Evolutionary conservation across 495 filamentous ascomycete species (phyloP), one percentile per base, ranked within the genome.

Genomic region (Neurospora pannonica): DNA sequence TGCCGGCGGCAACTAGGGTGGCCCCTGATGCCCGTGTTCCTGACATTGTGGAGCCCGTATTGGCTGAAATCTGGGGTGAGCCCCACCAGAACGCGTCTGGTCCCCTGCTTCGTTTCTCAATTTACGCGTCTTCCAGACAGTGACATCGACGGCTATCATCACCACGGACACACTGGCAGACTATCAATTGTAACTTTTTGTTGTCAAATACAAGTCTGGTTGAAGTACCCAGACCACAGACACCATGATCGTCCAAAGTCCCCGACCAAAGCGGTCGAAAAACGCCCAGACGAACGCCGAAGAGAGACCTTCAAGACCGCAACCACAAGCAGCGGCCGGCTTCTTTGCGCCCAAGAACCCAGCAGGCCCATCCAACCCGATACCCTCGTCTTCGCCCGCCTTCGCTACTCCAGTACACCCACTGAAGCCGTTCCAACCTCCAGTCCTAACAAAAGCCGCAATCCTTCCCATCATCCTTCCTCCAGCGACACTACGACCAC

Each of bases 381-480:
- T 96, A 62, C 92, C 92, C 10, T 97, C 94, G 3, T 97, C 94
- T 1, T 97, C 94, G 13, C 94, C 94, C 70, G 94, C 90, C 39
- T 97, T 97, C 82, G 93, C 88, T 37, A 97, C 94, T 3, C 94
- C 94, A 9, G 88, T 88, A 31, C 90, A 93, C 80, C 91, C 93
- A 38, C 87, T 95, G 36, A 83, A 82, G 74, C 87, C 88, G n/a
- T 86, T 87, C 81, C 82, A 85, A 73, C 77, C 86, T 75, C 80
- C 82, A 31, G 78, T 83, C 34, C 85, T 86, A 81, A 76, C 88
- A 17, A 92, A 92, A 76, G 88, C 92, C 0, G 93, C 93, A 24
- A 91, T 97, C 70, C 86, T 98, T 7, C 93, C 96, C 15, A 94
- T 99, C 72, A 82, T 95, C 40, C 92, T 99, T 38, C 94, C 94